These are phyloP conservation scores for Trypanosoma melophagium DNA, from an alignment of 208 protist species.

Conservation along the genomic window DNA sequence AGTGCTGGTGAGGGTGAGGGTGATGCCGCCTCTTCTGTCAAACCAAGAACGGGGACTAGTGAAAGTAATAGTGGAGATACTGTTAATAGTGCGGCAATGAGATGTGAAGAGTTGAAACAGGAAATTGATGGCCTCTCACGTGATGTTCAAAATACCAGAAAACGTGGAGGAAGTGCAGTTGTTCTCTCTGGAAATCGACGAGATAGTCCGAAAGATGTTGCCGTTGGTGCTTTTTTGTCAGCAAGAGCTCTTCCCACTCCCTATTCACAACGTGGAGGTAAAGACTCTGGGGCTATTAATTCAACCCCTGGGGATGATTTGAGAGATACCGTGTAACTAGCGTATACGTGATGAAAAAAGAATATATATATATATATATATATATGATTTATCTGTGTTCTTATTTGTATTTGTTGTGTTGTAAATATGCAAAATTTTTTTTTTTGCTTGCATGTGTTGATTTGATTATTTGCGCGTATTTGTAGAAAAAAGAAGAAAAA, in stretches of 20 bases:
- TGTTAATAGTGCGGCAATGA: neutral
- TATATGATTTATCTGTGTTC: too few relatives aligned
- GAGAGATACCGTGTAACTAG: too few relatives aligned
- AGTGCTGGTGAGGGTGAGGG: neutral
- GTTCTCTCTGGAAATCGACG: neutral
- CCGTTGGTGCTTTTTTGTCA: neutral
- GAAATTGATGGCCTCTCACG: conserved; percentile 2
- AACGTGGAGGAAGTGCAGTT: neutral
- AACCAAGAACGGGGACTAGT: neutral
- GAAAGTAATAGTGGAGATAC: neutral
- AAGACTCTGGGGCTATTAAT: too few relatives aligned
- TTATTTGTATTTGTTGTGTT: too few relatives aligned
- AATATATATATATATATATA: too few relatives aligned
- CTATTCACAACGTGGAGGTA: too few relatives aligned
- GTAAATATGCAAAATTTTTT: too few relatives aligned
- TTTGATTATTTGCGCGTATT: too few relatives aligned
- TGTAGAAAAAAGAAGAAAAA: too few relatives aligned
- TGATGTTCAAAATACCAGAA: neutral
- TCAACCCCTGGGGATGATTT: too few relatives aligned
- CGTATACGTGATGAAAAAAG: too few relatives aligned
- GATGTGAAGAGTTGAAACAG: neutral
- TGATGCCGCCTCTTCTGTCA: neutral
- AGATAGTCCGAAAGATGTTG: neutral
- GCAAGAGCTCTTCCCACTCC: neutral
- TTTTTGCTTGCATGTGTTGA: too few relatives aligned